Conservation (phyloP, 2,329 filamentous ascomycete genomes). For the Colletotrichum lupini region DNA sequence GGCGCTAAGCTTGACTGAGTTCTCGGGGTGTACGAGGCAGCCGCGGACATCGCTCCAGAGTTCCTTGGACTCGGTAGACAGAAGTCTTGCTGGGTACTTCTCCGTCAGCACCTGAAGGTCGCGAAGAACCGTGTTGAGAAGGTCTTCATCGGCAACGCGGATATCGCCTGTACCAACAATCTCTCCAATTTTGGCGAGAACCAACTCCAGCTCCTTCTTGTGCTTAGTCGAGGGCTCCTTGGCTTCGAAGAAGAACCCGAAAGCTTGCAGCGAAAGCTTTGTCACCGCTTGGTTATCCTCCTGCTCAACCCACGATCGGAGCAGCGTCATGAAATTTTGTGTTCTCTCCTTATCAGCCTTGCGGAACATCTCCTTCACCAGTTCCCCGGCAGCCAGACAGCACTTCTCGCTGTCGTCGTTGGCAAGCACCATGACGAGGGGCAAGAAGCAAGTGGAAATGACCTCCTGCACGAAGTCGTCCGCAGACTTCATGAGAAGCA, state of each 20-base stretch:
- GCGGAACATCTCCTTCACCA: constrained; percentile 85
- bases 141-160: constrained; percentile 71
- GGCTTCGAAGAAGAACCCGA: constrained; percentile 84
- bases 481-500: constrained; percentile 86
- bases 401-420: constrained; percentile 92
- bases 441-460: constrained; percentile 83
- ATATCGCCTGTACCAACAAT: constrained; percentile 66
- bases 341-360: constrained; percentile 79
- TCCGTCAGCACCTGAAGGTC: constrained; percentile 75
- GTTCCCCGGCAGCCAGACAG: constrained; percentile 80
- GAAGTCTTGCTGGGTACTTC: constrained; percentile 70
- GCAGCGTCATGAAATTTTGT: constrained; percentile 75
- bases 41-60: constrained; percentile 78
- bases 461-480: constrained; percentile 87
- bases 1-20: constrained; percentile 80
- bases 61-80: constrained; percentile 68
- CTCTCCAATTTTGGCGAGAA: constrained; percentile 65
- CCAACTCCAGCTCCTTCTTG: constrained; percentile 73
- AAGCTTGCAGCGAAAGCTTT: constrained; percentile 81
- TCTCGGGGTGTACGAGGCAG: constrained; percentile 78
- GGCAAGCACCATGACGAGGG: constrained; percentile 83
- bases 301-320: constrained; percentile 82
- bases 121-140: constrained; percentile 79
- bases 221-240: constrained; percentile 68
- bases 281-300: constrained; percentile 77